Evolutionary conservation across 2,329 filamentous ascomycete genomes (phyloP).

Genomic region (Macrophomina phaseolina): DNA sequence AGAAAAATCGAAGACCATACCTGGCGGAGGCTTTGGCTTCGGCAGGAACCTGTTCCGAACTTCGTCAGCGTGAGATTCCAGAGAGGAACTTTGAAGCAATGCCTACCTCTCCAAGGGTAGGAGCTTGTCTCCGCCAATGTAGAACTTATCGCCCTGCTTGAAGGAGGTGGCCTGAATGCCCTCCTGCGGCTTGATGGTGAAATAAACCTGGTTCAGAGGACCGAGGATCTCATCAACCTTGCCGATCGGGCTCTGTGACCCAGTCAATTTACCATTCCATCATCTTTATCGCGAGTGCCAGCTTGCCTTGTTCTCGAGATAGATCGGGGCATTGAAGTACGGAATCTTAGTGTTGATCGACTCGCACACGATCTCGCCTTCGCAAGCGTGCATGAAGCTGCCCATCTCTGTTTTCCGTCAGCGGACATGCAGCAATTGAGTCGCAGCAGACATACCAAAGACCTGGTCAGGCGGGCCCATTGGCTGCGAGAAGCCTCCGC

Average conservation of each 20-base stretch:
- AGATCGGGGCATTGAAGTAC: conserved; percentile 99
- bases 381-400: conserved; percentile 89
- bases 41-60: conserved; percentile 75
- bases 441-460: conserved; percentile 40
- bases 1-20: conserved; percentile 38
- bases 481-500: conserved; percentile 44
- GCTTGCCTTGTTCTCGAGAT: conserved; percentile 92
- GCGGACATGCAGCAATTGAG: conserved; percentile 4
- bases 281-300: conserved; percentile 25
- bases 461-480: conserved; percentile 54
- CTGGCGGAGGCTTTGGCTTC: conserved; percentile 78
- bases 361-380: conserved; percentile 98
- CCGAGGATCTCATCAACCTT: conserved; percentile 98
- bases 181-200: conserved; percentile 96
- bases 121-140: conserved; percentile 91
- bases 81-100: background rate
- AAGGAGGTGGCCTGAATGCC: conserved; percentile 94
- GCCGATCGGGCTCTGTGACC: conserved; percentile 75
- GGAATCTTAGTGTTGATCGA: conserved; percentile 94
- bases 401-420: conserved; percentile 75
- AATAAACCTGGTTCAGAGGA: conserved; percentile 96
- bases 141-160: conserved; percentile 97
- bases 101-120: conserved; percentile 82
- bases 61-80: conserved; percentile 32
- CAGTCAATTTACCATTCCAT: conserved; percentile 33